Conservation (phyloP, 768 basidiomycete genomes). For the Boletellus emodensis region DNA sequence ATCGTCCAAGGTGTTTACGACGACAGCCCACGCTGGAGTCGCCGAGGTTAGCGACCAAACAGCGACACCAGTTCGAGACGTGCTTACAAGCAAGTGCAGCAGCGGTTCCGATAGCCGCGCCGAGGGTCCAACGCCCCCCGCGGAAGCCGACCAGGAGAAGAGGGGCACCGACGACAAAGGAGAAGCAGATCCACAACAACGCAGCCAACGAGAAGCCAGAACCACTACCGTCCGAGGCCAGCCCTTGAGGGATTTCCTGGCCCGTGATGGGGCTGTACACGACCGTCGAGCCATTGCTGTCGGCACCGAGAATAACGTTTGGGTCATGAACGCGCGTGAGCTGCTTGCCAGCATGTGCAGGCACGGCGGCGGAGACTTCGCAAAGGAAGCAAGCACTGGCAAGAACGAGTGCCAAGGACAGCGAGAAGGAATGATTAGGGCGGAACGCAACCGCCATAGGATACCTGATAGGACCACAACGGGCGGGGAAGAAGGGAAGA, state of each 20-base stretch:
- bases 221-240: constrained; percentile 59
- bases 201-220: constrained; percentile 44
- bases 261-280: constrained; percentile 45
- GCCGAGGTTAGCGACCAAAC: neutral
- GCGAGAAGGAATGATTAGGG: constrained; percentile 14
- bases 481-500: constrained; percentile 6
- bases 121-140: constrained; percentile 54
- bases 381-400: constrained; percentile 2
- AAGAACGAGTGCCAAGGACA: constrained; percentile 15
- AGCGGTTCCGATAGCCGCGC: constrained; percentile 50
- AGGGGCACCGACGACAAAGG: constrained; percentile 48
- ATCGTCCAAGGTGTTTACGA: constrained; percentile 51
- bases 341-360: constrained; percentile 7
- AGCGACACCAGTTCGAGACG: neutral
- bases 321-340: constrained; percentile 28
- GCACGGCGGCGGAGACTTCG: constrained; percentile 7
- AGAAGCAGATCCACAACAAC: constrained; percentile 56
- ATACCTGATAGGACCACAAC: constrained; percentile 13
- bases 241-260: constrained; percentile 47
- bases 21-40: constrained; percentile 54
- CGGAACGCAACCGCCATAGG: constrained; percentile 27
- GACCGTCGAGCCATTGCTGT: constrained; percentile 33
- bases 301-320: constrained; percentile 24
- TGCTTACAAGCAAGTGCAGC: constrained; percentile 42
- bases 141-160: constrained; percentile 55